Conservation (phyloP, 352 stramenopile genomes). For the Pythium periplocum region DNA sequence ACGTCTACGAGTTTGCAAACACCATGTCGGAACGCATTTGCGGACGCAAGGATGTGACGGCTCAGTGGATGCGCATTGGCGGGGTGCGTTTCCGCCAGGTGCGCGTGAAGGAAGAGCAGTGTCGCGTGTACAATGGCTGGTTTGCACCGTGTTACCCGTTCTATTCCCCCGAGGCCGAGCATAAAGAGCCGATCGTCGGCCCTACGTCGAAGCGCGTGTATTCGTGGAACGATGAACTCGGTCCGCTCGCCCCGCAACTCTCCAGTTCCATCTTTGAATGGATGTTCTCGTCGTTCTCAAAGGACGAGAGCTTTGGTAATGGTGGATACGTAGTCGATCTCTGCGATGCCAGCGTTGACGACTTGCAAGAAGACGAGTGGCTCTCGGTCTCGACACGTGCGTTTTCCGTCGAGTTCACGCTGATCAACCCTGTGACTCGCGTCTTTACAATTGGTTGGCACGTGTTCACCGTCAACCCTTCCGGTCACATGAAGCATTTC, state of each 20-base stretch:
- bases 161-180: conserved; percentile 45
- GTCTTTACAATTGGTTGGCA: conserved; percentile 86
- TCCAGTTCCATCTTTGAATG: conserved; percentile 50
- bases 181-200: conserved; percentile 42
- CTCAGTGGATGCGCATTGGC: conserved; percentile 73
- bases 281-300: conserved; percentile 27
- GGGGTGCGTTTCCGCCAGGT: conserved; percentile 81
- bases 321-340: conserved; percentile 77
- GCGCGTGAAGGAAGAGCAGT: conserved; percentile 71
- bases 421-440: conserved; percentile 86
- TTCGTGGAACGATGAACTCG: conserved; percentile 60
- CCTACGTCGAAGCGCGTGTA: conserved; percentile 39
- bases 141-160: conserved; percentile 68
- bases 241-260: conserved; percentile 45
- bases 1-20: conserved; percentile 75
- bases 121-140: conserved; percentile 55
- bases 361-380: conserved; percentile 67
- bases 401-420: conserved; percentile 79
- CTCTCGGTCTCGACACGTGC: conserved; percentile 77
- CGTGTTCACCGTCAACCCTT: conserved; percentile 76
- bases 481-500: conserved; percentile 77
- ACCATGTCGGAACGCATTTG: conserved; percentile 54
- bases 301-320: conserved; percentile 44
- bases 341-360: conserved; percentile 49
- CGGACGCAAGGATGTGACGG: conserved; percentile 37